Base-by-base conservation (phyloP, 768 basidiomycete species). In the Glaciozyma martinii region DNA sequence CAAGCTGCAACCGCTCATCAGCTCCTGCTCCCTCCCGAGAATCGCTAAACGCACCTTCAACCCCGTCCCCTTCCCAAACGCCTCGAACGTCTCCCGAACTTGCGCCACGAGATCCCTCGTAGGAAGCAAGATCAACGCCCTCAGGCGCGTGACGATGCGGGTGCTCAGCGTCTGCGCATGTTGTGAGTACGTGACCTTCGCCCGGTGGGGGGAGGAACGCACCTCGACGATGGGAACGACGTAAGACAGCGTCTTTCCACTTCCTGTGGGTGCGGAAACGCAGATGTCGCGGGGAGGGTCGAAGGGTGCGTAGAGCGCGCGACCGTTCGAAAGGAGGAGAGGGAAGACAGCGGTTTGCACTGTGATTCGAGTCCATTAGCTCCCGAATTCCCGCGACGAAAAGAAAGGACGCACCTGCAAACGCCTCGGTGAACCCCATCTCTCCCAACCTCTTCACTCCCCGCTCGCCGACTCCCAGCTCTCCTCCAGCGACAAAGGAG, bases 161-260 rank as follows among this genome's bases (percentile, higher is more conserved):
- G 80, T 76, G 5, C 86, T 84, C 25, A 99, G 78, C 3, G 85
- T 80, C 89, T 93, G 43, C 23, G 60, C 21, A n/a, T 25, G 19
- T 5, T 42, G 61, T 13, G 66, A 54, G 18, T 53, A 61, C 27
- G 7, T 18, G 25, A 30, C 55, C 54, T 46, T 60, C 25, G 37
- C 2, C n/a, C 23, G 42, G 9, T 44, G 55, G 37, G 37, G n/a
- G 55, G 23, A 40, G 29, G 19, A 10, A 60, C 77, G 63, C 63
- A 87, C 90, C 81, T 95, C 90, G 37, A 95, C 80, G 61, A 97
- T 88, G 1, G 95, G 95, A 42, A 98, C 78, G 2, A 86, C 89
- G 77, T 99, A 99, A n/a, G 90, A 89, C 33, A 99, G 81, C 0
- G 94, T 99, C 77, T 99, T 99, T 0, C 95, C 95, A 71, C 92